A percentile compares a stretch with the other conserved stretches of the same genome.
Conservation (phyloP, 139 green algal genomes). For the Mesotaenium endlicherianum region DNA sequence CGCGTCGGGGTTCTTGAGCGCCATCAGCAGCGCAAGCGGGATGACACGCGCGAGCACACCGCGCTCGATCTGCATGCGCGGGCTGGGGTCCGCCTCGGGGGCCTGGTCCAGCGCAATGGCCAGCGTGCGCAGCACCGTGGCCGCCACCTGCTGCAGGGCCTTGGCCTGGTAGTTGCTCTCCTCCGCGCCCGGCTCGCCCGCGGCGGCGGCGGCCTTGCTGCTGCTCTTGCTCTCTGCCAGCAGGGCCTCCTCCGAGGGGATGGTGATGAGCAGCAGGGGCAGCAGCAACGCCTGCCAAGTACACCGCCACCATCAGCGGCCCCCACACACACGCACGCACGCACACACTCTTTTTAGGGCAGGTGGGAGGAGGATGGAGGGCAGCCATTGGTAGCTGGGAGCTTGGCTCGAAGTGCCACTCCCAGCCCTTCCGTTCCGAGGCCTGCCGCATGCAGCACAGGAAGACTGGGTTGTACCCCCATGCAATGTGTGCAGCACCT, state of each 20-base stretch:
- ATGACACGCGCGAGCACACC: slow-evolving; percentile 15
- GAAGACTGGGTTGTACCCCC: too few species aligned
- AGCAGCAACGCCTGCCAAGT: slow-evolving; percentile 16
- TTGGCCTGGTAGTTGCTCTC: background rate
- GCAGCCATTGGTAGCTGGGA: too few species aligned
- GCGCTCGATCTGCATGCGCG: background rate
- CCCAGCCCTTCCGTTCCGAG: too few species aligned
- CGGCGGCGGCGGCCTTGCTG: too few species aligned
- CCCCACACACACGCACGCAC: background rate
- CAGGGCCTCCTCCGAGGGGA: slow-evolving; percentile 3
- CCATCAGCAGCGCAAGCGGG: background rate
- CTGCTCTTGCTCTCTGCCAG: background rate
- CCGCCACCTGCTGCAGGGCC: slow-evolving; percentile 14
- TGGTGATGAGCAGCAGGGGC: slow-evolving; percentile 14
- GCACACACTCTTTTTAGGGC: too few species aligned
- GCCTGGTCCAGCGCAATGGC: slow-evolving; percentile 28
- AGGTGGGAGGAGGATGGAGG: too few species aligned
- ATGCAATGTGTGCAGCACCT: too few species aligned
- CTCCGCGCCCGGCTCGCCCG: background rate
- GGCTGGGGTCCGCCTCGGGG: slow-evolving; percentile 5
- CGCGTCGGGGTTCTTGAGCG: slow-evolving; percentile 23
- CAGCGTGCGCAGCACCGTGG: slow-evolving; percentile 10
- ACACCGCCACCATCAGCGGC: background rate
- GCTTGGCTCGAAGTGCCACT: too few species aligned
- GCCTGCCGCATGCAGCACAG: too few species aligned